Conservation (phyloP, 768 basidiomycete genomes). For the Tulasnella sp. region DNA sequence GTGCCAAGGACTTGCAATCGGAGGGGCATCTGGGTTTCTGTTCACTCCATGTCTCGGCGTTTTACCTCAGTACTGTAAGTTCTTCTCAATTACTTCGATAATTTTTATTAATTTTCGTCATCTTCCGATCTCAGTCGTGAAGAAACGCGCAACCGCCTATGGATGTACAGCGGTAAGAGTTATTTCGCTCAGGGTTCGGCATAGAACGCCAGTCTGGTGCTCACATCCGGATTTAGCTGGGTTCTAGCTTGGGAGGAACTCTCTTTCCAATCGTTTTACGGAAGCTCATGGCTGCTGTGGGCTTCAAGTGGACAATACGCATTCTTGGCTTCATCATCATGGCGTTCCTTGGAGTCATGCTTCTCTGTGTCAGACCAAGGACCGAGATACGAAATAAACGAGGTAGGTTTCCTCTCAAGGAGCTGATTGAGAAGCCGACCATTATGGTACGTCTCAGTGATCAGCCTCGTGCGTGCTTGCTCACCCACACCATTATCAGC, state of each 20-base stretch:
- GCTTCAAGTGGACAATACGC: conserved; percentile 47
- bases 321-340: conserved; percentile 63
- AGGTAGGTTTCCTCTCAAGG: conserved; percentile 51
- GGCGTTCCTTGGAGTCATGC: conserved; percentile 50
- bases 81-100: not conserved
- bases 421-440: conserved; percentile 52
- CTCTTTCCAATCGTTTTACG: conserved; percentile 30
- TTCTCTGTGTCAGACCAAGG: not conserved
- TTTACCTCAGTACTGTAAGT: conserved; percentile 22
- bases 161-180: not conserved
- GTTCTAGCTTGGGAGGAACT: conserved; percentile 25
- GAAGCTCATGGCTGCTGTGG: conserved; percentile 30
- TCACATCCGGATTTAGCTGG: conserved; percentile 51
- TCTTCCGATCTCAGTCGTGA: not conserved
- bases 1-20: conserved; percentile 24
- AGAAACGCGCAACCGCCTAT: conserved; percentile 6
- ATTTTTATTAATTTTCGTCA: not conserved
- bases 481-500: conserved; percentile 39
- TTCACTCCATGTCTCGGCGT: not conserved
- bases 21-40: conserved; percentile 1
- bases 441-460: conserved; percentile 50
- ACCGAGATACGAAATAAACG: conserved; percentile 46
- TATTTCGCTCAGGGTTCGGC: not conserved
- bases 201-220: conserved; percentile 34
- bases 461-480: conserved; percentile 25